These are phyloP conservation scores for Kwoniella dejecticola DNA, from an alignment of 768 basidiomycete genomes.

Conservation along the genomic window DNA sequence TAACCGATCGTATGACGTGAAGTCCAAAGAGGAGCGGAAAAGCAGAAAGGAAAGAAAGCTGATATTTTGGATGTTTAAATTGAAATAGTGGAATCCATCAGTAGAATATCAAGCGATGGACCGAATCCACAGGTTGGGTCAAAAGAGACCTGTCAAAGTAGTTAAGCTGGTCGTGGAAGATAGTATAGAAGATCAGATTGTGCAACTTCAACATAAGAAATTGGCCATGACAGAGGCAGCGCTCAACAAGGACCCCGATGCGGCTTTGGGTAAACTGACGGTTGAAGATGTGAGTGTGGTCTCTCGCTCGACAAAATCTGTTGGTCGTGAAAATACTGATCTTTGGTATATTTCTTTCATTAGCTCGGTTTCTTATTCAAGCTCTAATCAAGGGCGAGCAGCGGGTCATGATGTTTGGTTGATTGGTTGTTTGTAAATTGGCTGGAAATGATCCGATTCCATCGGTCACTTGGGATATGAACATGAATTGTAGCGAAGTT, in stretches of 20 bases:
- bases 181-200: conserved; percentile 86
- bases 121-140: conserved; percentile 93
- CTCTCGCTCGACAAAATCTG: neutral
- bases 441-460: too few relatives aligned
- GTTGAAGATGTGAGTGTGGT: conserved; percentile 62
- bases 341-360: neutral
- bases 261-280: conserved; percentile 92
- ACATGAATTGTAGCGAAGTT: too few relatives aligned
- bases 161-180: conserved; percentile 95
- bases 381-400: conserved; percentile 33
- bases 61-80: too few relatives aligned
- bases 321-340: neutral
- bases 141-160: conserved; percentile 86
- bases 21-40: too few relatives aligned
- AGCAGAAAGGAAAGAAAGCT: too few relatives aligned
- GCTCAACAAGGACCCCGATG: conserved; percentile 50
- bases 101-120: conserved; percentile 76
- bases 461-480: too few relatives aligned
- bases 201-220: conserved; percentile 98
- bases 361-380: conserved; percentile 55
- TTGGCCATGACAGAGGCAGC: conserved; percentile 75
- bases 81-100: conserved; percentile 92
- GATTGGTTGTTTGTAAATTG: too few relatives aligned
- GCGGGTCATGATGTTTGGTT: neutral
- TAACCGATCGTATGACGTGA: too few relatives aligned